Evolutionary conservation across 352 stramenopile species (phyloP), one percentile per base, ranked within the genome.

Genomic region (Elongisporangium undulatum): DNA sequence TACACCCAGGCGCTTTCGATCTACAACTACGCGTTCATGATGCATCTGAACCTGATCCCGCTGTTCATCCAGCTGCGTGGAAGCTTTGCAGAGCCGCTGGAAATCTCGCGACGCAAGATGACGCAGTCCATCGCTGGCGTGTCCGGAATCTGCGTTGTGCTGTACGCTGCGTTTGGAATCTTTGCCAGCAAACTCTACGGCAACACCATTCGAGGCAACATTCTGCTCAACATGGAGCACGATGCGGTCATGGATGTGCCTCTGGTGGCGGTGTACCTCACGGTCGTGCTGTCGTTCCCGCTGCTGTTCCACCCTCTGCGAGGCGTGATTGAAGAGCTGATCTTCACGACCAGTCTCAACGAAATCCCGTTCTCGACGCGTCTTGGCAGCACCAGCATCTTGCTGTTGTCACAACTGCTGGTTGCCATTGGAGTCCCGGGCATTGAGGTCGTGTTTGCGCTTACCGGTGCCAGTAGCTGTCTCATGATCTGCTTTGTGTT

Each of bases 1-100:
- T 72, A 80, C 50, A 59, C 77, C 15, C 77, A 88, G 58, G 64
- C 75, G 3, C 64, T 90, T 48, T 89, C 79, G 20, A 87, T 94
- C 66, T 92, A 85, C 73, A 92, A 84, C 59, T 92, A 88, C 59
- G 80, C 80, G n/a, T 94, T 92, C 66, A 90, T 92, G 80, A 87
- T 90, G 76, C 84, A 94, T 22, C 58, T 94, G 59, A 94, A 94
- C 61, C 63, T 94, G 16, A 61, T 92, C 20, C 82, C 84, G 65
- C 67, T 92, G 15, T 92, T 90, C 59, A 79, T 87, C 51, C 75
- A 89, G 53, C 60, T 89, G 19, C 82, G 82, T 6, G 78, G 78
- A 34, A 82, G 66, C 55, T 87, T 82, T 34, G 69, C 68, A 2
- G 77, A 90, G 57, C 72, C 77, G 19, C 61, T 89, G 22, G 62